These are phyloP conservation scores for Hanseniaspora uvarum DNA, from an alignment of 1,139 yeast genomes.

Conservation along the genomic window DNA sequence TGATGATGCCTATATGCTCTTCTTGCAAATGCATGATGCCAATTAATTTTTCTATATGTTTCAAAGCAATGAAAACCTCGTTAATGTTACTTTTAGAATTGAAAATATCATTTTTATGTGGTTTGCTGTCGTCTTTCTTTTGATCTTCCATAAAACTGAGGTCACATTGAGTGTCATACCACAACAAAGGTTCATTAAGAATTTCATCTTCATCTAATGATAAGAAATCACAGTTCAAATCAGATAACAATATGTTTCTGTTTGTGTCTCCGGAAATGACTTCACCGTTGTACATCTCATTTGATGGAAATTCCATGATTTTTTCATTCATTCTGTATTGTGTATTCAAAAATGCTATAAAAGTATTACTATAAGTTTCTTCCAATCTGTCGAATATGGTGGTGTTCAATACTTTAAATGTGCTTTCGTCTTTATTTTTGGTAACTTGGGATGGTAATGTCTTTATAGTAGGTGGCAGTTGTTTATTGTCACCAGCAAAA, in stretches of 20 bases:
- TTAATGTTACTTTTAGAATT: constrained; percentile 60
- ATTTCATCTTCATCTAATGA: constrained; percentile 90
- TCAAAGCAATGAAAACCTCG: constrained; percentile 52
- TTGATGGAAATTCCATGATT: constrained; percentile 74
- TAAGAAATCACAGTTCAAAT: constrained; percentile 50
- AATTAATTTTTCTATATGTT: constrained; percentile 46
- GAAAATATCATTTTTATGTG: constrained; percentile 19
- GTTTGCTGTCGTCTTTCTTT: constrained; percentile 27
- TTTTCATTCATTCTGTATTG: constrained; percentile 80
- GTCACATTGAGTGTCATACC: constrained; percentile 18
- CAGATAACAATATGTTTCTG: constrained; percentile 42
- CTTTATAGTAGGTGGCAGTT: constrained; percentile 71
- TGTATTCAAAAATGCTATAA: constrained; percentile 49
- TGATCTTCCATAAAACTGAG: constrained; percentile 31
- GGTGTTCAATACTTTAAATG: constrained; percentile 38
- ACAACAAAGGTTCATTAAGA: constrained; percentile 42
- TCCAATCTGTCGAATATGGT: constrained; percentile 78
- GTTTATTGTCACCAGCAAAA: constrained; percentile 80
- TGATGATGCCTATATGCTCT: constrained; percentile 62
- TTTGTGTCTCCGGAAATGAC: constrained; percentile 58
- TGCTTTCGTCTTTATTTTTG: constrained; percentile 29
- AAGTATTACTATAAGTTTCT: constrained; percentile 40
- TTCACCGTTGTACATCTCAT: constrained; percentile 50
- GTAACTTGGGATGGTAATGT: constrained; percentile 25
- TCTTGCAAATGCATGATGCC: constrained; percentile 38